Evolutionary conservation across 2,329 filamentous ascomycete species (phyloP).

Genomic region (Botrytis deweyae): DNA sequence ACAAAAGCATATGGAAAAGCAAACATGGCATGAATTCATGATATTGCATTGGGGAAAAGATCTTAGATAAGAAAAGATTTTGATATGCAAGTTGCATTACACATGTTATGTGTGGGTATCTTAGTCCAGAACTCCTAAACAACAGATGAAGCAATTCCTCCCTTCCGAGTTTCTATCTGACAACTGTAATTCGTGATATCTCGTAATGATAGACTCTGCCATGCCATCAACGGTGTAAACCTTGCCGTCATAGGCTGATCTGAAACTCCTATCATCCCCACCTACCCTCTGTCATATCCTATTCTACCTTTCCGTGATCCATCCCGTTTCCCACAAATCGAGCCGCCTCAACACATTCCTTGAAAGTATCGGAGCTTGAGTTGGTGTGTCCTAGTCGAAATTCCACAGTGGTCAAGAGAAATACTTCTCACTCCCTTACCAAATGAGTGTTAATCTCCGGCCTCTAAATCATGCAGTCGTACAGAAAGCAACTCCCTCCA

Average conservation of each 20-base stretch:
- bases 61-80: not conserved
- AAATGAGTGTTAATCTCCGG: not conserved
- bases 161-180: constrained; percentile 14
- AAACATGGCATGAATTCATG: constrained; percentile 3
- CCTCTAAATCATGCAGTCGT: not conserved
- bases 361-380: not conserved
- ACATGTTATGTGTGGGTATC: constrained; percentile 19
- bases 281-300: too few species aligned
- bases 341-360: too few species aligned
- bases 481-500: not conserved
- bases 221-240: not conserved
- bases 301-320: not conserved
- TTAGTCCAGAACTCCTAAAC: constrained; percentile 17
- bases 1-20: constrained; percentile 13
- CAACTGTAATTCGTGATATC: constrained; percentile 2
- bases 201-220: not conserved
- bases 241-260: not conserved
- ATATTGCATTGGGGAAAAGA: constrained; percentile 5
- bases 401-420: not conserved
- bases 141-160: constrained; percentile 14
- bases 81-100: constrained; percentile 16
- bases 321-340: too few species aligned
- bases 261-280: not conserved
- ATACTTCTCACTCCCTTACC: too few species aligned
- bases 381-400: not conserved